Conservation (phyloP, 805 yeast genomes). For the Schizosaccharomyces lindneri region DNA sequence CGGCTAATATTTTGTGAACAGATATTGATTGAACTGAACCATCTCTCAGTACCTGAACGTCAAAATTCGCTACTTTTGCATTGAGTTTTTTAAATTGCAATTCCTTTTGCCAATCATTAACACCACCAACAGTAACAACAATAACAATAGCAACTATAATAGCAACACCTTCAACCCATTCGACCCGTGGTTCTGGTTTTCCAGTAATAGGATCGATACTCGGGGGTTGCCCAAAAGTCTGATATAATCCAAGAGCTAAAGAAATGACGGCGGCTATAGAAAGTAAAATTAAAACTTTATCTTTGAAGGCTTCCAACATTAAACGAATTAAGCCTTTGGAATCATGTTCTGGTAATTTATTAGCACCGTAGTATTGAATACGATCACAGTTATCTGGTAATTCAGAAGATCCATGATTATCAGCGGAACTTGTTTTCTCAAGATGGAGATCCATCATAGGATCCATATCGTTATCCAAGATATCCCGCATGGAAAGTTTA, state of each 20-base stretch:
- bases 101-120: constrained; percentile 92
- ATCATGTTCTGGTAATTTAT: constrained; percentile 45
- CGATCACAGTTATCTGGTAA: constrained; percentile 13
- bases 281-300: constrained; percentile 65
- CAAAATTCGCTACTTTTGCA: constrained; percentile 66
- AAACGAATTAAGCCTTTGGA: constrained; percentile 42
- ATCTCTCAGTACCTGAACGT: constrained; percentile 47
- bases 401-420: not conserved
- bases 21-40: constrained; percentile 45
- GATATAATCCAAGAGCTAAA: constrained; percentile 72
- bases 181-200: constrained; percentile 52
- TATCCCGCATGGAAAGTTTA: not conserved
- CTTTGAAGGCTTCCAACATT: constrained; percentile 68
- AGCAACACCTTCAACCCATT: constrained; percentile 98
- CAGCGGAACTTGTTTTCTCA: not conserved
- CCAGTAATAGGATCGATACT: constrained; percentile 52
- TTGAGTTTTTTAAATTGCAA: constrained; percentile 72
- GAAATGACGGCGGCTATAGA: constrained; percentile 74
- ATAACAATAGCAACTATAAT: constrained; percentile 74
- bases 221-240: constrained; percentile 65
- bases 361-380: constrained; percentile 33
- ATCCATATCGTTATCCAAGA: not conserved
- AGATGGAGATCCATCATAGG: not conserved
- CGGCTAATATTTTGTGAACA: constrained; percentile 56
- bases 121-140: constrained; percentile 81